phyloP scores from a whole-genome alignment of 2,329 filamentous ascomycete species.

The Hypoxylon sp. region DNA sequence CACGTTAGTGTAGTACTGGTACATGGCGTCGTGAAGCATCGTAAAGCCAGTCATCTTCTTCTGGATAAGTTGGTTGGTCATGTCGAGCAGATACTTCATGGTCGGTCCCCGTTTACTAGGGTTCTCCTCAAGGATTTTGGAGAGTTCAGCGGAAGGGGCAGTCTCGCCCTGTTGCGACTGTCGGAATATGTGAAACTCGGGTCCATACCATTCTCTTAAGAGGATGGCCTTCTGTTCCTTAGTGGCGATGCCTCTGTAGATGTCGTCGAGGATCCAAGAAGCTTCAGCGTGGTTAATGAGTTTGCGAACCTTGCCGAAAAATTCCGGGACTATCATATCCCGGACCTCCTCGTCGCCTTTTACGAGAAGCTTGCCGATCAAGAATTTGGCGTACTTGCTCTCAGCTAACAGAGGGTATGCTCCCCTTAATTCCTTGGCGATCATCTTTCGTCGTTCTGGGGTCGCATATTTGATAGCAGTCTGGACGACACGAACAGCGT shows the following conservation, averaged over 20 bases:
- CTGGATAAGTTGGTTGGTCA: constrained; percentile 93
- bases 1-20: constrained; percentile 91
- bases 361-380: constrained; percentile 96
- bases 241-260: constrained; percentile 90
- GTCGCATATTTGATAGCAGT: constrained; percentile 97
- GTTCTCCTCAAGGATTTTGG: constrained; percentile 79
- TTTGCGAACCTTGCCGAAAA: constrained; percentile 92
- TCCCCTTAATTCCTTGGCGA: constrained; percentile 88
- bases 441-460: constrained; percentile 84
- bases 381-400: constrained; percentile 96
- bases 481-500: constrained; percentile 95
- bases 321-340: constrained; percentile 91
- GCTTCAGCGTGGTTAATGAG: constrained; percentile 97
- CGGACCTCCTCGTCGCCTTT: constrained; percentile 89
- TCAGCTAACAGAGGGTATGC: constrained; percentile 89
- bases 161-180: constrained; percentile 64
- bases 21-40: constrained; percentile 97
- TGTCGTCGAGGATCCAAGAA: constrained; percentile 97
- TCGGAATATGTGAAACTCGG: constrained; percentile 89
- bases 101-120: constrained; percentile 91
- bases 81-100: constrained; percentile 85
- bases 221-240: constrained; percentile 87
- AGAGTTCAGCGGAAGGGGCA: constrained; percentile 75
- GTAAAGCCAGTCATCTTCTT: constrained; percentile 98
- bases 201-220: constrained; percentile 95